A percentile compares a stretch with the other conserved stretches of the same genome.
Evolutionary conservation across 1,284 basidiomycete genomes (phyloP).

Genomic region (Quambalaria eucalypti): DNA sequence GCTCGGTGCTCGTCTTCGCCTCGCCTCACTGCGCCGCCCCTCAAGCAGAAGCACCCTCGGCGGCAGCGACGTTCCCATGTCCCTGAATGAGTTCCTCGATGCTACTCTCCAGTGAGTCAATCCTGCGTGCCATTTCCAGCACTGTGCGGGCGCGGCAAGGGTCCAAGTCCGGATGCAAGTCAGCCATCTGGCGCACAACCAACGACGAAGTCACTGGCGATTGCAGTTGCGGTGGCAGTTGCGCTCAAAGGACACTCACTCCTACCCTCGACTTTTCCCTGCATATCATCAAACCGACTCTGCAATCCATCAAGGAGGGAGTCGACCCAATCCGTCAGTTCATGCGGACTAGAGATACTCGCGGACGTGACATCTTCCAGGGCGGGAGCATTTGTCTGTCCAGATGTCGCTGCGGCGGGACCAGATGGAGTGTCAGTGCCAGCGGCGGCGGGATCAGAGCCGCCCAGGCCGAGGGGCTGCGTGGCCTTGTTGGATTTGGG

Average conservation of each 20-base stretch:
- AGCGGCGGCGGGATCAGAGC: too few relatives aligned
- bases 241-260: constrained; percentile 19
- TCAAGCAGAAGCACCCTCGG: too few relatives aligned
- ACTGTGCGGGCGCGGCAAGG: constrained; percentile 18
- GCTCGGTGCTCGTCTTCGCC: too few relatives aligned
- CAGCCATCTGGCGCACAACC: background rate
- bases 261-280: constrained; percentile 27
- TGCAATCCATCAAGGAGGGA: constrained; percentile 34
- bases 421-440: too few relatives aligned
- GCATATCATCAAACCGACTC: constrained; percentile 32
- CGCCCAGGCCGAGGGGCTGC: too few relatives aligned
- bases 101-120: constrained; percentile 38
- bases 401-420: too few relatives aligned
- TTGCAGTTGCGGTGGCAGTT: background rate
- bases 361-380: background rate
- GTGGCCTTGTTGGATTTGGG: too few relatives aligned
- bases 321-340: constrained; percentile 45
- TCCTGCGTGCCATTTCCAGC: constrained; percentile 42
- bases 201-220: background rate
- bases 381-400: too few relatives aligned
- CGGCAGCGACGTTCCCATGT: background rate
- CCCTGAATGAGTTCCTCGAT: constrained; percentile 21
- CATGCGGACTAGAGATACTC: constrained; percentile 31
- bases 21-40: too few relatives aligned
- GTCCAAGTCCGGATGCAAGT: too few relatives aligned